Base-by-base conservation (phyloP, 2,329 filamentous ascomycete species). In the Rhinocladiella mackenziei region DNA sequence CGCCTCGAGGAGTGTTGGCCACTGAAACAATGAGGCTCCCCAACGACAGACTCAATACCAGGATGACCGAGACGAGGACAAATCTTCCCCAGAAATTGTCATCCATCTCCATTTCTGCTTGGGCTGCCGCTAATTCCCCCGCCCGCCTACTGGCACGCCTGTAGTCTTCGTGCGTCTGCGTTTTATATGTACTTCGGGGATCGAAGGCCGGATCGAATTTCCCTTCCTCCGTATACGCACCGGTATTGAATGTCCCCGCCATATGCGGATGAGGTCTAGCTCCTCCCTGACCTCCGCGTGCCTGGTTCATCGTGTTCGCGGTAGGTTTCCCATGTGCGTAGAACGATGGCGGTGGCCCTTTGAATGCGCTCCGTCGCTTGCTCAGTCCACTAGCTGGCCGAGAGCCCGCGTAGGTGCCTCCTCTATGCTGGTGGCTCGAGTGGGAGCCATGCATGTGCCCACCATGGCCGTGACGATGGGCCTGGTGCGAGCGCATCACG, bases 341-440 rank as follows among this genome's bases (percentile, higher is more conserved):
- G 69, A 96, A 97, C 53, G 81, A 86, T 0, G 91, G 89, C 38
- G 92, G 89, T 3, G 92, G 91, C 0, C 91, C 91, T 14, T 78
- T 78, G 65, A 94, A 96, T 3, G 82, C 75, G 2, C 81, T 79
- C 2, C 87, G 75, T 17, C 91, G 78, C 29, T 83, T 78, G 62
- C 83, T 89, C 22, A 98, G 71, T 0, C 92, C 92, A 1, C 80
- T 87, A 0, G 92, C 81, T 0, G 89, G 81, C 0, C 92, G 79
- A 1, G 43, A 45, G 23, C 55, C 55, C 6, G 55, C 55, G 30
- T 56, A 56, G 5, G 50, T 50, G 1, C 44, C 48, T 20, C 71
- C 70, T 15, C 45, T 48, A 48, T 31, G 54, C 26, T 56, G 60
- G 50, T 50, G 57, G 44, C 29, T 35, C 38, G 57, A 45, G 38